phyloP scores from a whole-genome alignment of 306 rosid genomes.

The Gastrolobium bilobum region DNA sequence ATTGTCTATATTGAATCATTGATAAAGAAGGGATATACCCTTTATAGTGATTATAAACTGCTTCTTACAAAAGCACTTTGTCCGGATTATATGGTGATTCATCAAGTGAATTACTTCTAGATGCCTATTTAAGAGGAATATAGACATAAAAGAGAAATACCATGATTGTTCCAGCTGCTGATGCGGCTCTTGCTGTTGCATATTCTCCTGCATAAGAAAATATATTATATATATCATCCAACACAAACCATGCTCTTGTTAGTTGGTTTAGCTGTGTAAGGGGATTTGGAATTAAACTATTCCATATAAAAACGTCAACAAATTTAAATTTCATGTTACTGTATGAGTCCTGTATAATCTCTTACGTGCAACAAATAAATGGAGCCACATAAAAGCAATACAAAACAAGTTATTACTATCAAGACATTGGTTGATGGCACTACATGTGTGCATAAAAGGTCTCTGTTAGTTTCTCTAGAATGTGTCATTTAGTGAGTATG shows the following conservation, averaged over 20 bases:
- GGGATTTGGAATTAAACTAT: not conserved
- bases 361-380: not conserved
- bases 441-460: not conserved
- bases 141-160: slow-evolving; percentile 54
- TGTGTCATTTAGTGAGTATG: not conserved
- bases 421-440: not conserved
- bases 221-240: slow-evolving; percentile 19
- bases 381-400: not conserved
- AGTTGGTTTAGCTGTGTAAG: not conserved
- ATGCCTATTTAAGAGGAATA: slow-evolving; percentile 1
- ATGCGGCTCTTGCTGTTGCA: slow-evolving; percentile 93
- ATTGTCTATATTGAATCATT: slow-evolving; percentile 1
- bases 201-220: slow-evolving; percentile 70
- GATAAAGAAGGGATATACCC: not conserved
- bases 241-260: slow-evolving; percentile 20
- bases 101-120: not conserved
- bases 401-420: not conserved
- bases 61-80: not conserved
- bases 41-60: not conserved
- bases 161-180: slow-evolving; percentile 90
- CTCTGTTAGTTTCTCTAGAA: not conserved
- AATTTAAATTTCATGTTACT: slow-evolving; percentile 5
- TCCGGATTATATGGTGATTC: slow-evolving; percentile 16
- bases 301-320: not conserved
- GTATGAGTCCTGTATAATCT: not conserved